phyloP scores from a whole-genome alignment of 352 stramenopile genomes.

The Pythium aphanidermatum region DNA sequence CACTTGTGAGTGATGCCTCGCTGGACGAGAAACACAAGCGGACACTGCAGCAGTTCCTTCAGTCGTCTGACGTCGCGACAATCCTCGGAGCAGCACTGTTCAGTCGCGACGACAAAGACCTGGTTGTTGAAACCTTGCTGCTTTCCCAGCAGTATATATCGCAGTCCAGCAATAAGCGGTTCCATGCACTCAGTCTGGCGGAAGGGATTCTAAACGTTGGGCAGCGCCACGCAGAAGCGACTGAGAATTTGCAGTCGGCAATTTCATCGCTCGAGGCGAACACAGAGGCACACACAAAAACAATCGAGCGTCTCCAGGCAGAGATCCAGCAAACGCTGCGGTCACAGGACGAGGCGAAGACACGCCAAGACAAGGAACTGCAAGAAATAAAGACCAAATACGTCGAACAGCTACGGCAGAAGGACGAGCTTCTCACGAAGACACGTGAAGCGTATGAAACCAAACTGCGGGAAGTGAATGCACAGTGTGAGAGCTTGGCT shows the following conservation, averaged over 20 bases:
- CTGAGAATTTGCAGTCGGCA: conserved; percentile 48
- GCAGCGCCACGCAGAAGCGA: conserved; percentile 44
- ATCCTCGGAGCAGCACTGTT: conserved; percentile 59
- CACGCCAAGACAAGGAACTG: conserved; percentile 59
- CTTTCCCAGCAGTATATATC: conserved; percentile 47
- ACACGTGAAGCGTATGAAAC: conserved; percentile 54
- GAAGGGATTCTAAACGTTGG: conserved; percentile 55
- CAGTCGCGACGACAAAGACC: conserved; percentile 53
- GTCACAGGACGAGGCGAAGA: conserved; percentile 46
- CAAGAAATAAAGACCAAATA: conserved; percentile 52
- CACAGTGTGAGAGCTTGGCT: conserved; percentile 61
- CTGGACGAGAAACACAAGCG: conserved; percentile 64
- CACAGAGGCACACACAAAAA: conserved; percentile 32
- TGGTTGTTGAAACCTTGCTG: conserved; percentile 57
- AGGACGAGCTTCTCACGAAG: conserved; percentile 51
- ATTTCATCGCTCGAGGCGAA: conserved; percentile 46
- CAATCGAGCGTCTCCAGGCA: conserved; percentile 44
- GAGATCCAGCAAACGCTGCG: conserved; percentile 58
- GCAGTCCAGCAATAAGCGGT: conserved; percentile 48
- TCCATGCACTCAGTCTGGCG: conserved; percentile 50
- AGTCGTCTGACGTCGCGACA: conserved; percentile 58
- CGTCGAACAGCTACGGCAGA: conserved; percentile 59
- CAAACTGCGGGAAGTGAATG: conserved; percentile 53
- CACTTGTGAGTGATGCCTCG: conserved; percentile 34
- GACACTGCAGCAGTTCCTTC: conserved; percentile 62